Base-by-base conservation (phyloP, 768 basidiomycete genomes). In the Russula olivacea region DNA sequence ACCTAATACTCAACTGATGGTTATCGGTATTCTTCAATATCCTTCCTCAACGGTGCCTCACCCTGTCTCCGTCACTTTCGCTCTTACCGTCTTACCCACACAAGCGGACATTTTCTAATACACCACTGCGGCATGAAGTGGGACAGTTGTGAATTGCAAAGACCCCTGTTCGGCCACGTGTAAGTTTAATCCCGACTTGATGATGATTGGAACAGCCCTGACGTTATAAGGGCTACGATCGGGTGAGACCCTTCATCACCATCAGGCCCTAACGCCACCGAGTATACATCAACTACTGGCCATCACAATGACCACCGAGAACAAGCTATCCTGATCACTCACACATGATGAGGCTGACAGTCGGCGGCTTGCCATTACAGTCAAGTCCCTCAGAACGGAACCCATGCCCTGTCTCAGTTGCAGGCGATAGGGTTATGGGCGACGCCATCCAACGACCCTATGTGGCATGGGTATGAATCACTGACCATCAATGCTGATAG, bases 51-150 rank as follows among this genome's bases (percentile, higher is more conserved):
- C 3, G 10, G n/a, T 32, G 21, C 21, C 34, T n/a, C 34, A 34
- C 8, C 0, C 7, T 45, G 4, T 63, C 61, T 40, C 56, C 50
- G n/a, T 38, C 53, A 40, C 36, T 10, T 12, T 58, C 57, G 1
- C 52, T 34, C 25, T 58, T 51, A 19, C 45, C 50, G 14, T 40
- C 49, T n/a, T 64, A 59, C 38, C 15, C 52, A 4, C 58, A 32
- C 15, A 64, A 64, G 38, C 58, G 63, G n/a, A 15, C 36, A 25
- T 48, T 58, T 23, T 63, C 62, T 3, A 47, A 36, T 48, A 23
- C 52, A 2, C 52, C 57, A 7, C 57, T 34, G 19, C 38, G 23
- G 40, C 36, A 36, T 32, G 61, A 57, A 34, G 6, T 30, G 5
- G 15, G 55, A 32, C 55, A 51, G 17, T 4, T 38, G 23, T n/a